Base-by-base conservation (phyloP, 306 rosid genomes). In the Pueraria montana region DNA sequence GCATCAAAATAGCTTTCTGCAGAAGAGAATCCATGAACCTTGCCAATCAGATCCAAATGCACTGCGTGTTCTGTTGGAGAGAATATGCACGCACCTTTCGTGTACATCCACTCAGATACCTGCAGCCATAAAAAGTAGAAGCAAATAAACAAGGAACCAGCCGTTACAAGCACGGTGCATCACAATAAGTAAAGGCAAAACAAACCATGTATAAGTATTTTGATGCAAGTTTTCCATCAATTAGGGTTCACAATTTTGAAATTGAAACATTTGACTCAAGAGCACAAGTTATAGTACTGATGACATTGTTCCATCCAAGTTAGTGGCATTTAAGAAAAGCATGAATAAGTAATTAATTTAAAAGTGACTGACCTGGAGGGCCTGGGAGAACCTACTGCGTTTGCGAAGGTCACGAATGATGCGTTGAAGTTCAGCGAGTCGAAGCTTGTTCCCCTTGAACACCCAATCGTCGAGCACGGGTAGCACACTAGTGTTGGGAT, bases 81-180 rank as follows among this genome's bases (percentile, higher is more conserved):
- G 78, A 93, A 96, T 73, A 90, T 84, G 90, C 97, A 96, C 18
- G 91, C 85, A 18, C 94, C 94, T 49, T 74, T 92, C 78, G 82
- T 67, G 26, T 85, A 82, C 99, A 93, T 93, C 99, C 98, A 93
- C 82, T 93, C 94, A 34, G 96, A 96, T 53, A 93, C 87, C 99
- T 96, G 88, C 87, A 78, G 9, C 72, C 87, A 71, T 36, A 66
- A 56, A 2, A 20, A 10, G 14, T 55, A 8, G 1, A 56, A 21
- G 63, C 14, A 23, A 18, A 18, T 8, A 55, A 55, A 20, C 62
- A 52, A n/a, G 10, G 23, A 64, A 45, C 23, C 27, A 64, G 70
- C 23, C 27, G 5, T 18, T n/a, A 5, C 13, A 52, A 52, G 10
- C 58, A 52, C 11, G 3, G 23, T 52, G 21, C 21, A 17, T n/a